phyloP scores from a whole-genome alignment of 2,329 filamentous ascomycete species.

The Kalaharituber pfeilii region DNA sequence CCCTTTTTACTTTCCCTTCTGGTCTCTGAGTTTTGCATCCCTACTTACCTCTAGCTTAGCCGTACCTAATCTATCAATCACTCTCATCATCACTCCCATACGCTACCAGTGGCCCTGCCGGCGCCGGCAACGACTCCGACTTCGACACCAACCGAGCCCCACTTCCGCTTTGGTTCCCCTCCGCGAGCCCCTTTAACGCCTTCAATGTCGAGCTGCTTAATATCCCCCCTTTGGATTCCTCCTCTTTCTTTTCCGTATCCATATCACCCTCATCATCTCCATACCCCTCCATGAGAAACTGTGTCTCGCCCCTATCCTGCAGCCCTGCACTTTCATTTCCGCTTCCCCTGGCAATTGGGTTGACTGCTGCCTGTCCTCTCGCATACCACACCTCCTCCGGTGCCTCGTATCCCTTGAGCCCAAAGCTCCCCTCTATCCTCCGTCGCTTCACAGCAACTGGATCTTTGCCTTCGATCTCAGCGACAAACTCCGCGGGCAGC shows the following conservation, averaged over 20 bases:
- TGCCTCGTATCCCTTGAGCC: constrained; percentile 77
- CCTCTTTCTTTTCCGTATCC: constrained; percentile 28
- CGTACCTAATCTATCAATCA: neutral
- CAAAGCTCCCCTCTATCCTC: constrained; percentile 78
- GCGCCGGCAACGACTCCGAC: constrained; percentile 35
- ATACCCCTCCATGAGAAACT: constrained; percentile 42
- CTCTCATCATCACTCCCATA: constrained; percentile 78
- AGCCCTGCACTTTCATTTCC: too few species aligned
- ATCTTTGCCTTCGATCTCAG: constrained; percentile 82
- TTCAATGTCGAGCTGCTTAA: constrained; percentile 69
- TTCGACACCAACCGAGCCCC: constrained; percentile 29
- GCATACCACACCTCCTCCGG: constrained; percentile 90
- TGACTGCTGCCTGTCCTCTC: constrained; percentile 45
- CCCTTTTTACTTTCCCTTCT: too few species aligned
- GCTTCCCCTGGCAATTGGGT: neutral
- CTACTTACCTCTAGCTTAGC: too few species aligned
- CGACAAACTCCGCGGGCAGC: constrained; percentile 74
- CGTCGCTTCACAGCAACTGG: constrained; percentile 73
- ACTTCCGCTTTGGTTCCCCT: constrained; percentile 25
- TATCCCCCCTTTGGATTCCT: constrained; percentile 43
- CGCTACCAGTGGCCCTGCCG: constrained; percentile 58
- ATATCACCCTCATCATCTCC: constrained; percentile 30
- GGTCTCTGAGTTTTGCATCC: too few species aligned
- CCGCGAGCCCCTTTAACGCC: constrained; percentile 46
- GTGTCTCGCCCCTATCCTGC: constrained; percentile 44